Base-by-base conservation (phyloP, 2,329 filamentous ascomycete genomes). In the Monosporascus sp. region DNA sequence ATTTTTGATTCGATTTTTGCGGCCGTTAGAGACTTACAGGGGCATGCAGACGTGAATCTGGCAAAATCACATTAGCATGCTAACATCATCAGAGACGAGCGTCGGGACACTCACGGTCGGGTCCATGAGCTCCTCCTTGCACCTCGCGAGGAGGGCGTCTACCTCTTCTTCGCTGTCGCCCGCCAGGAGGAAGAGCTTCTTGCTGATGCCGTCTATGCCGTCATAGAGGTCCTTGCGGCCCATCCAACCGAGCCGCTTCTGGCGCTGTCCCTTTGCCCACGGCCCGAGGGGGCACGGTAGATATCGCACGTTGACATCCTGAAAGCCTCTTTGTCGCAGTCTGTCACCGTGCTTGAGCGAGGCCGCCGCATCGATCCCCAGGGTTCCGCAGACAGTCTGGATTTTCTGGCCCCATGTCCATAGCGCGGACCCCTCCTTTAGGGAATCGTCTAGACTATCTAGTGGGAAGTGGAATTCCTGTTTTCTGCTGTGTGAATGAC, bases 171-270 rank as follows among this genome's bases (percentile, higher is more conserved):
- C 52, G 41, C 44, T 51, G 17, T 53, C 53, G 44, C 62, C 62
- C 70, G 70, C 65, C 67, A 56, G 50, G 20, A 53, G 22, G 47
- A 69, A 45, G 68, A 63, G 48, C 51, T 54, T 53, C 51, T 59
- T 56, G 41, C 57, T 57, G 43, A 64, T 60, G 17, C 54, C 61
- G 37, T 63, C 60, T 35, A 64, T 54, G 17, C 58, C 60, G 15
- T 58, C 58, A 47, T 57, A 51, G 5, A 65, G 48, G 43, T 65
- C 59, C 39, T 60, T 58, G 46, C 57, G 54, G n/a, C 46, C 54
- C 58, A 60, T 62, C 53, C 54, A 55, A 38, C 57, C 62, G 20
- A 64, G 47, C 35, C 56, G 57, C 54, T 62, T 62, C 49, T 62
- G 55, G 11, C 54, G 51, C 54, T 56, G 49, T 9, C 60, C 60